phyloP scores from a whole-genome alignment of 768 basidiomycete genomes.

The Tricholoma sp. region DNA sequence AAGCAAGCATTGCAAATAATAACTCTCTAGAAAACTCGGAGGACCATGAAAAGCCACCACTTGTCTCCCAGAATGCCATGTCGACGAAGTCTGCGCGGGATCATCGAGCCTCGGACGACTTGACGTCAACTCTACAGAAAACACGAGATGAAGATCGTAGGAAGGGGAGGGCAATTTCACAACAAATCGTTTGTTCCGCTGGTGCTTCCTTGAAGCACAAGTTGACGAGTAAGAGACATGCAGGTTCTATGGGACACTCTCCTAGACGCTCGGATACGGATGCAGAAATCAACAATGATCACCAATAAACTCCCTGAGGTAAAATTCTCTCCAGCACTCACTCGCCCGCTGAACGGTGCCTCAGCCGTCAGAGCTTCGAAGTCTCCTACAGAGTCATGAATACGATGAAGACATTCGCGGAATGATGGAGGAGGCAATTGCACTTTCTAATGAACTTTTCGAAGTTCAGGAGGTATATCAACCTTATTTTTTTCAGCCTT shows the following conservation, averaged over 20 bases:
- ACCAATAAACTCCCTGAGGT: slow-evolving; percentile 66
- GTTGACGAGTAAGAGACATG: slow-evolving; percentile 6
- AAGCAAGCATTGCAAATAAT: slow-evolving; percentile 8
- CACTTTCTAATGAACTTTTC: slow-evolving; percentile 63
- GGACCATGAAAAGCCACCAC: not conserved
- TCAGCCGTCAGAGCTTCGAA: slow-evolving; percentile 31
- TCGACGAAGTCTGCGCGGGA: slow-evolving; percentile 7
- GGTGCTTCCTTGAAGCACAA: not conserved
- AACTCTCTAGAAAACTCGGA: not conserved
- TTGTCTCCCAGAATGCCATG: not conserved
- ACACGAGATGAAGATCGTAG: slow-evolving; percentile 63
- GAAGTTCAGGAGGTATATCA: slow-evolving; percentile 58
- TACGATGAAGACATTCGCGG: slow-evolving; percentile 42
- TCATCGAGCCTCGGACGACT: slow-evolving; percentile 29
- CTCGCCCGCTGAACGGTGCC: not conserved
- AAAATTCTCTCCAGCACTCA: slow-evolving; percentile 18
- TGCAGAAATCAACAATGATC: slow-evolving; percentile 74
- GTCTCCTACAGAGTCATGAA: slow-evolving; percentile 31
- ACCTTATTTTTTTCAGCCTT: not conserved
- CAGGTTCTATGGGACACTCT: slow-evolving; percentile 84
- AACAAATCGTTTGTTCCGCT: slow-evolving; percentile 65
- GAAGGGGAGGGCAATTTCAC: slow-evolving; percentile 82
- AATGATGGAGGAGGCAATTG: slow-evolving; percentile 56
- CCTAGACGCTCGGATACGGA: slow-evolving; percentile 84
- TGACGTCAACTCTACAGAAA: slow-evolving; percentile 49